Evolutionary conservation across 148 eudicot species (phyloP).

Genomic region (Suaeda aralocaspica): DNA sequence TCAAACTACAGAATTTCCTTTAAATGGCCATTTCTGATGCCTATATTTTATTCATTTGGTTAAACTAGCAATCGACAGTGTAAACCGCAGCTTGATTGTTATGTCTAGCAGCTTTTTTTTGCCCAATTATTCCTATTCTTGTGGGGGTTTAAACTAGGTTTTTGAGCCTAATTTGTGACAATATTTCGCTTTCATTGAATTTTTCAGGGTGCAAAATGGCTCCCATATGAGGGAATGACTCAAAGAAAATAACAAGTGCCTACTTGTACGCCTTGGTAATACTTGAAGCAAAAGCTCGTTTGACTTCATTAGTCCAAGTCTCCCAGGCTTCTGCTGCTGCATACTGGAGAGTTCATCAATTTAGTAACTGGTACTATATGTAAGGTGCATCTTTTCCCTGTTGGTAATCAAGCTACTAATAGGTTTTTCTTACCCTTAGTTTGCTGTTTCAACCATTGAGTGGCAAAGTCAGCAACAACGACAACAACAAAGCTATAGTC

Average conservation of each 20-base stretch:
- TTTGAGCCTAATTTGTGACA: constrained; percentile 3
- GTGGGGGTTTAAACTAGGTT: not conserved
- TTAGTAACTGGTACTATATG: not conserved
- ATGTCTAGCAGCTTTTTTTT: not conserved
- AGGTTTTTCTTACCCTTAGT: not conserved
- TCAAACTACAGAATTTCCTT: not conserved
- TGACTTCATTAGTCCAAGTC: not conserved
- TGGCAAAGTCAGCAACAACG: not conserved
- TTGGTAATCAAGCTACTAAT: not conserved
- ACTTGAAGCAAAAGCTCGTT: constrained; percentile 11
- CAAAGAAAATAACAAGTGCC: constrained; percentile 11
- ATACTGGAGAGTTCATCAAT: not conserved
- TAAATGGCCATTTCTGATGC: not conserved
- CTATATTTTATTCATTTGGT: not conserved
- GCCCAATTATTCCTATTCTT: not conserved
- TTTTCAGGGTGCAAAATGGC: constrained; percentile 29
- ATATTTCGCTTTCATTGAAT: constrained; percentile 8
- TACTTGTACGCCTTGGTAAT: not conserved
- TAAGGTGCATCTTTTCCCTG: not conserved
- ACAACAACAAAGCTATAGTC: too few relatives aligned
- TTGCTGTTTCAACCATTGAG: not conserved
- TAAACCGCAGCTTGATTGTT: not conserved
- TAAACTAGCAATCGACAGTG: not conserved
- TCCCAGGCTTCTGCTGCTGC: constrained; percentile 1
- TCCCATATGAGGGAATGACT: constrained; percentile 23